phyloP scores from a whole-genome alignment of 2,329 filamentous ascomycete species.

The Sporothrix humicola region DNA sequence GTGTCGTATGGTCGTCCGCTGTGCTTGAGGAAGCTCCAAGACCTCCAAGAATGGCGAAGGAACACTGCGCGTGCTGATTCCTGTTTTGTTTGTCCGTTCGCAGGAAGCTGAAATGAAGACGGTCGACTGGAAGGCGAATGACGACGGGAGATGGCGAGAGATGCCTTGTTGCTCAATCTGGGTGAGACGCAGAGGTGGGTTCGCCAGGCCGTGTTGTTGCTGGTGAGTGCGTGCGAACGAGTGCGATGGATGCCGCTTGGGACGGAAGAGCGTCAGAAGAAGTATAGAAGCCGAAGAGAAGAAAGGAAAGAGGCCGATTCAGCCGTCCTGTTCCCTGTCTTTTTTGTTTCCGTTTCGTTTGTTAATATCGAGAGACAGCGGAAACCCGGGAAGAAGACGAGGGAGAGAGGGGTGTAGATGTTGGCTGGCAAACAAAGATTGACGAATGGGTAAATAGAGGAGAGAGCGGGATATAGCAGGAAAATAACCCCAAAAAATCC shows the following conservation, averaged over 20 bases:
- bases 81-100: conserved; percentile 26
- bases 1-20: not conserved
- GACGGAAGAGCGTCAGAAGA: not conserved
- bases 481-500: not conserved
- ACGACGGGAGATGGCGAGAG: not conserved
- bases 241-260: conserved; percentile 1
- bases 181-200: conserved; percentile 19
- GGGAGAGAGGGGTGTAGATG: not conserved
- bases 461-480: not conserved
- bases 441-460: conserved; percentile 11
- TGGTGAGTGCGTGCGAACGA: not conserved
- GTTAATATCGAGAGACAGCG: conserved; percentile 24
- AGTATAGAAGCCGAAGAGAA: conserved; percentile 19
- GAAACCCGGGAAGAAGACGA: conserved; percentile 13
- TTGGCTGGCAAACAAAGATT: conserved; percentile 9
- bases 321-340: not conserved
- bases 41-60: not conserved
- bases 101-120: not conserved
- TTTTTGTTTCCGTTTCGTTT: conserved; percentile 20
- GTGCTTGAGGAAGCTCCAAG: not conserved
- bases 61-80: not conserved
- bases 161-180: conserved; percentile 16
- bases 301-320: conserved; percentile 17
- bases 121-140: not conserved
- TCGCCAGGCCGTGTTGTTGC: conserved; percentile 16